Percentiles rank a stretch among this genome's conserved stretches.
phyloP scores from a whole-genome alignment of 352 stramenopile species.

The Pythium sp. region DNA sequence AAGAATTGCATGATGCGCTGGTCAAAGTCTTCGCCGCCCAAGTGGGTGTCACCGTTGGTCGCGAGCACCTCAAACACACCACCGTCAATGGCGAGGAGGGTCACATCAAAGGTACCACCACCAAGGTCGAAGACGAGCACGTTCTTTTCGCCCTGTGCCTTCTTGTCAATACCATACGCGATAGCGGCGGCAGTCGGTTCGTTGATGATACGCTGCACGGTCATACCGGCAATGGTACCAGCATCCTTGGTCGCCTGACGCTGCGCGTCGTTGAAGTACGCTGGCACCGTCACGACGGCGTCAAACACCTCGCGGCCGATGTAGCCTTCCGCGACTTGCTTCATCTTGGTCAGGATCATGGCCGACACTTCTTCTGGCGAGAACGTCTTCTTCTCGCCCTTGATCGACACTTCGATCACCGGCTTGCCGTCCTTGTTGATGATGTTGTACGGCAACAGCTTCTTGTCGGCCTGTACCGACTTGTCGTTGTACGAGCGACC shows the following conservation, averaged over 20 bases:
- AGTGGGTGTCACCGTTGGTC: slow-evolving; percentile 89
- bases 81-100: slow-evolving; percentile 88
- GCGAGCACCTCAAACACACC: slow-evolving; percentile 94
- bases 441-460: slow-evolving; percentile 98
- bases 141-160: slow-evolving; percentile 88
- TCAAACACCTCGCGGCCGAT: no score
- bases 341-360: slow-evolving; percentile 78
- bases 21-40: slow-evolving; percentile 91
- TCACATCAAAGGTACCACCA: slow-evolving; percentile 93
- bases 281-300: slow-evolving; percentile 92
- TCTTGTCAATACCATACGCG: slow-evolving; percentile 95
- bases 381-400: slow-evolving; percentile 63
- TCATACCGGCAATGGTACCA: slow-evolving; percentile 89
- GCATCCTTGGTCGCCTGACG: slow-evolving; percentile 94
- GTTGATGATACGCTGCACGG: slow-evolving; percentile 96
- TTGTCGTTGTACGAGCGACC: slow-evolving; percentile 96
- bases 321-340: no score
- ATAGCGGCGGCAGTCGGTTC: slow-evolving; percentile 95
- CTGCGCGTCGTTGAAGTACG: slow-evolving; percentile 96
- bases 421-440: slow-evolving; percentile 89
- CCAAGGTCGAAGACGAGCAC: slow-evolving; percentile 98
- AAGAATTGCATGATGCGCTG: slow-evolving; percentile 91
- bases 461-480: slow-evolving; percentile 98
- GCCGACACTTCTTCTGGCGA: slow-evolving; percentile 78
- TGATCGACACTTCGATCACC: slow-evolving; percentile 18